Base-by-base conservation (phyloP, 768 basidiomycete species). In the Tricholoma sp. region DNA sequence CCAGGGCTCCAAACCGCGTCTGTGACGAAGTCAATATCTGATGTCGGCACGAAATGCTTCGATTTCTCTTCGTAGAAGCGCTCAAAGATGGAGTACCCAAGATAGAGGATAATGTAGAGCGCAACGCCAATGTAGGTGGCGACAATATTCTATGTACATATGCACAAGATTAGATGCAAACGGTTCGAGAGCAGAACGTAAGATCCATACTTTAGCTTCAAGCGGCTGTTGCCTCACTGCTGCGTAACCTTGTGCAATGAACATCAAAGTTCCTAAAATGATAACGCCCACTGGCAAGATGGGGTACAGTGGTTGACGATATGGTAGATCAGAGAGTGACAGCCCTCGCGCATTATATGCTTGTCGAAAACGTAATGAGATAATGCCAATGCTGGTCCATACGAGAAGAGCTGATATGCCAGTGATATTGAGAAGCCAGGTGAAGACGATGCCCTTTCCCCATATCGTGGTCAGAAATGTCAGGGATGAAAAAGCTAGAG, bases 401-500 rank as follows among this genome's bases (percentile, higher is more conserved):
- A 85, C 83, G 57, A 88, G 76, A 50, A 89, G 71, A 1, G 84
- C 82, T 1, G 82, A 85, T 45, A 88, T 82, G 41, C 86, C 85
- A 7, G 82, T 83, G 52, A 87, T 70, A 60, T 85, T 83, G 50
- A 85, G 70, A 9, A 87, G 72, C 86, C 80, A 82, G 1, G 75
- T 77, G 59, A 84, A 82, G 41, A 79, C 79, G 54, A 80, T 64
- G 11, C 79, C 79, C 47, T 76, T 72, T 13, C 81, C 78, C 82
- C 82, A 84, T 57, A 84, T 79, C 5, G 80, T 80, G 5, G 83
- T 80, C 41, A 82, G 63, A 68, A 82, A 84, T 0, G 82, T 79
- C 42, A 84, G 66, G 55, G 68, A 78, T 0, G 79, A 72, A 56
- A 80, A 72, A 0, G 70, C 76, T 3, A 84, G 74, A 7, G 80